Evolutionary conservation across 83 land plant genomes (phyloP).

Genomic region (Thuja plicata): DNA sequence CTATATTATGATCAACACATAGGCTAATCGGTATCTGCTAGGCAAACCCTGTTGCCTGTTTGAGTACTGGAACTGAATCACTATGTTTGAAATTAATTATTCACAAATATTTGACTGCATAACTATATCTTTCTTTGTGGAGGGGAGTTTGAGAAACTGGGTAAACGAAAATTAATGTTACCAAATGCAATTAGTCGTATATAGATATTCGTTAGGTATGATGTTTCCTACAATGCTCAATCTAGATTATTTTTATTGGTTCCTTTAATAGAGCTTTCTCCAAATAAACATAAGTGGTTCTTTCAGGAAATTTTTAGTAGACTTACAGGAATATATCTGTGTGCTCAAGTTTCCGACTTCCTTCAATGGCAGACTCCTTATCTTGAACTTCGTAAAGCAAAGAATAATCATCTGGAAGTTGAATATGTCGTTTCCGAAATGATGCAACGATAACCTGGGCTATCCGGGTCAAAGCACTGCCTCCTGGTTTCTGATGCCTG

Average conservation of each 20-base stretch:
- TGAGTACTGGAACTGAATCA: not conserved
- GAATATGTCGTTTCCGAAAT: constrained; percentile 25
- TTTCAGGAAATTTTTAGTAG: not conserved
- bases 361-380: constrained; percentile 44
- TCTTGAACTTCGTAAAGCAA: constrained; percentile 50
- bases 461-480: constrained; percentile 66
- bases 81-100: not conserved
- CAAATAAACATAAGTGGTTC: not conserved
- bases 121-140: not conserved
- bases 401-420: constrained; percentile 48
- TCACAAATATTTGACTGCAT: not conserved
- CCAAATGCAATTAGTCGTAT: not conserved
- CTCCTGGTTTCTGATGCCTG: constrained; percentile 66
- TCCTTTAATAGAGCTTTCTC: not conserved
- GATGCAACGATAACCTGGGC: constrained; percentile 65
- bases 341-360: constrained; percentile 69
- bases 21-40: not conserved
- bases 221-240: not conserved
- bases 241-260: not conserved
- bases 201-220: not conserved
- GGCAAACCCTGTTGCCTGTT: not conserved
- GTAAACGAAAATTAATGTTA: not conserved
- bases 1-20: not conserved
- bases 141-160: not conserved
- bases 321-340: constrained; percentile 34